Percentiles rank a stretch among this genome's conserved stretches.
Conservation (phyloP, 306 rosid genomes). For the Astragalus glycyphyllos region DNA sequence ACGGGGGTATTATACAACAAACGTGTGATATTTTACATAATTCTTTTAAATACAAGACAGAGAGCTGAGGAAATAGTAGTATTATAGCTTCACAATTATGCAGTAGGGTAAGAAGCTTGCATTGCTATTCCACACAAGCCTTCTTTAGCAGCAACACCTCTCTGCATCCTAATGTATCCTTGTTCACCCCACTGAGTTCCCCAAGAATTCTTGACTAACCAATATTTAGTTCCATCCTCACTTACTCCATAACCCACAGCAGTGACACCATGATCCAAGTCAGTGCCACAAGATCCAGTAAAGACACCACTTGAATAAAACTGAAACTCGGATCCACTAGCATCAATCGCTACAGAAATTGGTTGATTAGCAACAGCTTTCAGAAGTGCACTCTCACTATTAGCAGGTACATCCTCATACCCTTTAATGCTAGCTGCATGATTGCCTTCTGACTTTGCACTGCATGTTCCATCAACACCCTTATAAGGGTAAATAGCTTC, state of each 20-base stretch:
- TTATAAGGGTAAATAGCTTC: slow-evolving; percentile 43
- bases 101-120: slow-evolving; percentile 47
- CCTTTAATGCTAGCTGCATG: slow-evolving; percentile 46
- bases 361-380: slow-evolving; percentile 52
- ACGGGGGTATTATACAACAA: too few relatives aligned
- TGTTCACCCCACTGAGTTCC: slow-evolving; percentile 48
- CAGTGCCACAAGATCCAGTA: slow-evolving; percentile 40
- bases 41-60: too few relatives aligned
- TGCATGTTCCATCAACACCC: slow-evolving; percentile 39
- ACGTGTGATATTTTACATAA: too few relatives aligned
- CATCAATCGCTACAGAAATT: slow-evolving; percentile 48
- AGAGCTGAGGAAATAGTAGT: background rate
- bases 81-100: slow-evolving; percentile 10
- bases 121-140: slow-evolving; percentile 52
- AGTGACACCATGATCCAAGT: slow-evolving; percentile 51
- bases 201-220: slow-evolving; percentile 52
- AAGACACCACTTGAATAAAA: slow-evolving; percentile 41
- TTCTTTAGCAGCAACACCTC: slow-evolving; percentile 37
- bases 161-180: slow-evolving; percentile 50
- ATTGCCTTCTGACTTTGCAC: slow-evolving; percentile 7
- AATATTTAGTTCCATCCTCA: slow-evolving; percentile 27
- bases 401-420: slow-evolving; percentile 46
- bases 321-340: slow-evolving; percentile 46
- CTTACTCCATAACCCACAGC: slow-evolving; percentile 44
- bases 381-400: slow-evolving; percentile 44